Conservation (phyloP, 257 asterid species). For the Eustoma russellianum region DNA sequence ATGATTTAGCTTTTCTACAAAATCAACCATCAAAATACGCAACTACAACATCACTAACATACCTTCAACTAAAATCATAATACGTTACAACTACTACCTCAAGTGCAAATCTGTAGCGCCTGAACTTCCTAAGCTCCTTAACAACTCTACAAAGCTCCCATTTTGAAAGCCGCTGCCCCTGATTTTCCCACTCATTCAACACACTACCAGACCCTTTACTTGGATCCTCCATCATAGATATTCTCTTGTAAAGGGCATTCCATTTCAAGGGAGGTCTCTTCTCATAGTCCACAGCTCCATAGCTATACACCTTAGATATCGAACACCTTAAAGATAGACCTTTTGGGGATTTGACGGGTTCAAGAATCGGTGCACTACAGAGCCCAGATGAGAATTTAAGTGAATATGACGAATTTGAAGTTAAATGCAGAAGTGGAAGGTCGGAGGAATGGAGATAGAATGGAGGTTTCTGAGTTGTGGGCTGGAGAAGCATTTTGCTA, state of each 20-base stretch:
- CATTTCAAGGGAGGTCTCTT: constrained; percentile 48
- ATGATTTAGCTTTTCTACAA: too few species aligned
- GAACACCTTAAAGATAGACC: constrained; percentile 37
- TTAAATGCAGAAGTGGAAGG: constrained; percentile 9
- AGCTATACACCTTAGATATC: constrained; percentile 38
- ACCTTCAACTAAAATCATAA: too few species aligned
- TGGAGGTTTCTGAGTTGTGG: constrained; percentile 32
- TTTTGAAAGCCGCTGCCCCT: constrained; percentile 46
- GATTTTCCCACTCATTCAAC: constrained; percentile 63
- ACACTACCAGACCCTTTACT: constrained; percentile 47
- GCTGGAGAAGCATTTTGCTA: constrained; percentile 57
- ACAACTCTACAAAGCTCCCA: constrained; percentile 74
- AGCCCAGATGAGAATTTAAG: constrained; percentile 44
- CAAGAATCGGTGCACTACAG: constrained; percentile 24
- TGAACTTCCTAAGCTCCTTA: constrained; percentile 81
- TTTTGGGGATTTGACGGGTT: constrained; percentile 23
- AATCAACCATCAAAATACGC: too few species aligned
- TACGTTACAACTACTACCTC: constrained; percentile 32
- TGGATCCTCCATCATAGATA: constrained; percentile 42
- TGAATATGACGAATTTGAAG: constrained; percentile 26
- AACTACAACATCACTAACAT: too few species aligned
- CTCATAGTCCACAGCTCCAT: constrained; percentile 59
- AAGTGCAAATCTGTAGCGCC: constrained; percentile 65
- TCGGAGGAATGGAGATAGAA: constrained; percentile 18
- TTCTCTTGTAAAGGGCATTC: constrained; percentile 54